Evolutionary conservation across 768 basidiomycete genomes (phyloP).

Genomic region (Aureoboletus auriporus): DNA sequence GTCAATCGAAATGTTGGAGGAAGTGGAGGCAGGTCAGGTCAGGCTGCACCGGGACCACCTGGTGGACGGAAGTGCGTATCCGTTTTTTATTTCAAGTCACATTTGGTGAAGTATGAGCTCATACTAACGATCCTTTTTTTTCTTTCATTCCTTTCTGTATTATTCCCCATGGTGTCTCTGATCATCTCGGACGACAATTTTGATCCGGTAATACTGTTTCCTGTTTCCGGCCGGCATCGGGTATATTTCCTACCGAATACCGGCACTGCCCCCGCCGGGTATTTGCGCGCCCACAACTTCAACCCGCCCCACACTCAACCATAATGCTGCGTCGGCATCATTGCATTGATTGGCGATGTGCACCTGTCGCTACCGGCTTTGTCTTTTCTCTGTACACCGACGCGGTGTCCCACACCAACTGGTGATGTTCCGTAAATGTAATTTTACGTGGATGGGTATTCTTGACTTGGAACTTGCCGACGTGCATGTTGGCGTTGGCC

Average conservation of each 20-base stretch:
- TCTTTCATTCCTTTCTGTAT: neutral
- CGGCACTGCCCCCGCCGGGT: constrained; percentile 15
- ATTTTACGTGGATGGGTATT: no score
- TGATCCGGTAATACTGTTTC: no score
- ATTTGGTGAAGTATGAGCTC: neutral
- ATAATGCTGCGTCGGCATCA: neutral
- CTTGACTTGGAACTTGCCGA: constrained; percentile 1
- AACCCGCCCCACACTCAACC: constrained; percentile 1
- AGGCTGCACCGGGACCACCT: constrained; percentile 8
- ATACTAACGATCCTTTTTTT: constrained; percentile 11
- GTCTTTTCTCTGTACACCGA: neutral
- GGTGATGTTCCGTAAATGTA: no score
- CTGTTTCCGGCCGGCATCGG: constrained; percentile 3
- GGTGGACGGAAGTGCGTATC: constrained; percentile 26
- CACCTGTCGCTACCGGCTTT: constrained; percentile 1
- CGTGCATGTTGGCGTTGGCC: neutral
- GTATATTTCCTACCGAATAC: constrained; percentile 6
- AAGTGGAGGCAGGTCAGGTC: constrained; percentile 4
- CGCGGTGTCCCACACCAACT: neutral
- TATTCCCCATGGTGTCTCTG: neutral
- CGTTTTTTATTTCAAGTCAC: neutral
- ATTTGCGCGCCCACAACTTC: neutral
- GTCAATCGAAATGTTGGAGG: neutral
- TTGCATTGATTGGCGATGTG: constrained; percentile 13
- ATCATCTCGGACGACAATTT: neutral